phyloP scores from a whole-genome alignment of 305 asterid species.

The Vinca major region DNA sequence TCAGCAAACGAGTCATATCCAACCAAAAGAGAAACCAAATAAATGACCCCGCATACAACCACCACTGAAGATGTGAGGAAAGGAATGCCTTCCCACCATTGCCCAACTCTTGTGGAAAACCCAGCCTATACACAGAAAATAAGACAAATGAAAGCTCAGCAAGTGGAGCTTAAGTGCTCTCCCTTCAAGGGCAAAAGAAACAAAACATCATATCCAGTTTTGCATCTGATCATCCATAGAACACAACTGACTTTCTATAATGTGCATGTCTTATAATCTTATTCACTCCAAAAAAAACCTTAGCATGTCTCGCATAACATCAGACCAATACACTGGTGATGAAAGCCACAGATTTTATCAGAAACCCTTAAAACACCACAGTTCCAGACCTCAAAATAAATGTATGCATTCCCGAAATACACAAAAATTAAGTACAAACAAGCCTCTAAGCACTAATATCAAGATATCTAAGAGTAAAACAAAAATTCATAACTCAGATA shows the following conservation, averaged over 20 bases:
- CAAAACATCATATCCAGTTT: background rate
- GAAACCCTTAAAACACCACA: background rate
- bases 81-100: slow-evolving; percentile 96
- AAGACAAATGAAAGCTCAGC: background rate
- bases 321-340: background rate
- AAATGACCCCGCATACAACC: slow-evolving; percentile 60
- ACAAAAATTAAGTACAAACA: no score
- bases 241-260: background rate
- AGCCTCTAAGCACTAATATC: no score
- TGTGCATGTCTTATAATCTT: background rate
- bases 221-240: background rate
- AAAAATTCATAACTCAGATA: no score
- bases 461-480: background rate
- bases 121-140: slow-evolving; percentile 52
- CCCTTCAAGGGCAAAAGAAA: background rate
- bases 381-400: no score
- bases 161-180: background rate
- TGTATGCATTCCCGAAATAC: no score
- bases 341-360: background rate
- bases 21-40: slow-evolving; percentile 65
- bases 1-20: slow-evolving; percentile 87
- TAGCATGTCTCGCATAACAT: background rate
- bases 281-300: no score
- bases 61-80: slow-evolving; percentile 68
- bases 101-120: slow-evolving; percentile 61